phyloP scores from a whole-genome alignment of 345 rosid genomes.

The Hibiscus mutabilis region DNA sequence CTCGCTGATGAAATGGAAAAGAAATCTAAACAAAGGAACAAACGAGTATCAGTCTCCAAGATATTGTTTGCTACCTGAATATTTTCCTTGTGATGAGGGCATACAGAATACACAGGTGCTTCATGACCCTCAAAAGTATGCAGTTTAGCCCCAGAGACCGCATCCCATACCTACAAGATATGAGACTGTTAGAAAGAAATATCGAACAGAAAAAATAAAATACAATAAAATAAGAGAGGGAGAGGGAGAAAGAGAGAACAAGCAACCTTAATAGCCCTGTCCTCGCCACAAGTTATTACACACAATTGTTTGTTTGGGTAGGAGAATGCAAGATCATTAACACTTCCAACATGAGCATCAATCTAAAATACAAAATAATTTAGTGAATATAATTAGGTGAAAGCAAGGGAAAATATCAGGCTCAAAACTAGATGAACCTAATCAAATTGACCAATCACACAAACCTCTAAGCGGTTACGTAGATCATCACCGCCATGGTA shows the following conservation, averaged over 20 bases:
- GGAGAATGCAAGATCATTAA: conserved; percentile 76
- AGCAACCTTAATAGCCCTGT: conserved; percentile 66
- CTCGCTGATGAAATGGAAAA: background rate
- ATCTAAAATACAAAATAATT: conserved; percentile 36
- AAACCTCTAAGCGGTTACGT: conserved; percentile 66
- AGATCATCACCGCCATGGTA: conserved; percentile 59
- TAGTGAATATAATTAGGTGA: conserved; percentile 5
- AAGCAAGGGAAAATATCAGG: background rate
- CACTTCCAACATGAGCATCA: conserved; percentile 84
- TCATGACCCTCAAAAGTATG: conserved; percentile 75
- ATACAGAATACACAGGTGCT: conserved; percentile 75
- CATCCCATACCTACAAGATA: conserved; percentile 78
- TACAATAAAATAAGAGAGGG: no score
- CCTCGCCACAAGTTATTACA: conserved; percentile 82
- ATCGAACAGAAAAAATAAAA: background rate
- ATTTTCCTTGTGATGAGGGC: conserved; percentile 81
- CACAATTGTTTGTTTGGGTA: conserved; percentile 63
- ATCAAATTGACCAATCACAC: conserved; percentile 14
- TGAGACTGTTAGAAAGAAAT: conserved; percentile 19
- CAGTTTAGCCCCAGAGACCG: conserved; percentile 44
- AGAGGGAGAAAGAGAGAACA: background rate
- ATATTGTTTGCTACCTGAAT: conserved; percentile 50
- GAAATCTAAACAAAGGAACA: conserved; percentile 4
- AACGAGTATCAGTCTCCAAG: conserved; percentile 3
- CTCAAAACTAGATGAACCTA: background rate